These are phyloP conservation scores for Amesomyces nigricolor DNA, from an alignment of 2,329 filamentous ascomycete genomes.

Conservation along the genomic window DNA sequence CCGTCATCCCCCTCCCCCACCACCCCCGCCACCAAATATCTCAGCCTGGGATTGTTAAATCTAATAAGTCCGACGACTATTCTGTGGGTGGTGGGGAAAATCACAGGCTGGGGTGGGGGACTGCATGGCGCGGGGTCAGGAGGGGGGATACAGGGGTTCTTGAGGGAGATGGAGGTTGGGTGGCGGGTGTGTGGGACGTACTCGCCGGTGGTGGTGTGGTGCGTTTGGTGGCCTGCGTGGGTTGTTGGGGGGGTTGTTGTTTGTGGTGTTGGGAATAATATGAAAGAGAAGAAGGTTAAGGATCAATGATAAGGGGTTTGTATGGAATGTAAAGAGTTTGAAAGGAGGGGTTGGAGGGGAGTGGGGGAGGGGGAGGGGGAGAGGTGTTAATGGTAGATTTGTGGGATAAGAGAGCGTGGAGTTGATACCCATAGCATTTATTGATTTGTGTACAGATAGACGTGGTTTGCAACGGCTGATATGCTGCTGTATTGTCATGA, in stretches of 20 bases:
- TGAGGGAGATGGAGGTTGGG: slow-evolving; percentile 72
- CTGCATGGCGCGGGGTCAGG: slow-evolving; percentile 33
- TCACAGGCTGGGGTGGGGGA: slow-evolving; percentile 36
- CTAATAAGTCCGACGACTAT: slow-evolving; percentile 58
- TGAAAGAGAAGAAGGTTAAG: slow-evolving; percentile 14
- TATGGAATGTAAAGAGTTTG: too few relatives aligned
- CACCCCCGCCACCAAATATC: too few relatives aligned
- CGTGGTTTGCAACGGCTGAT: background rate
- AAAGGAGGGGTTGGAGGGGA: too few relatives aligned
- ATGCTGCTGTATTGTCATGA: background rate
- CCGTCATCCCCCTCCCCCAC: slow-evolving; percentile 31
- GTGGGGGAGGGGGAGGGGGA: too few relatives aligned
- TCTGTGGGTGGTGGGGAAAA: slow-evolving; percentile 15
- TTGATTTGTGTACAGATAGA: too few relatives aligned
- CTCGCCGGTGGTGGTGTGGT: slow-evolving; percentile 85
- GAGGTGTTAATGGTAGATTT: too few relatives aligned
- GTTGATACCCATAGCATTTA: background rate
- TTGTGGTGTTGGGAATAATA: too few relatives aligned
- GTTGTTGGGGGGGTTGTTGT: slow-evolving; percentile 56
- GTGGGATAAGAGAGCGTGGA: background rate
- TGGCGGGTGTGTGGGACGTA: slow-evolving; percentile 89
- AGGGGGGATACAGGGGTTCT: slow-evolving; percentile 47
- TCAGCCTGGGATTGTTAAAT: slow-evolving; percentile 42
- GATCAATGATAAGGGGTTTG: too few relatives aligned
- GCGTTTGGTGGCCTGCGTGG: slow-evolving; percentile 95